Evolutionary conservation across 2,329 filamentous ascomycete genomes (phyloP).

Genomic region (Ascochyta fabae): DNA sequence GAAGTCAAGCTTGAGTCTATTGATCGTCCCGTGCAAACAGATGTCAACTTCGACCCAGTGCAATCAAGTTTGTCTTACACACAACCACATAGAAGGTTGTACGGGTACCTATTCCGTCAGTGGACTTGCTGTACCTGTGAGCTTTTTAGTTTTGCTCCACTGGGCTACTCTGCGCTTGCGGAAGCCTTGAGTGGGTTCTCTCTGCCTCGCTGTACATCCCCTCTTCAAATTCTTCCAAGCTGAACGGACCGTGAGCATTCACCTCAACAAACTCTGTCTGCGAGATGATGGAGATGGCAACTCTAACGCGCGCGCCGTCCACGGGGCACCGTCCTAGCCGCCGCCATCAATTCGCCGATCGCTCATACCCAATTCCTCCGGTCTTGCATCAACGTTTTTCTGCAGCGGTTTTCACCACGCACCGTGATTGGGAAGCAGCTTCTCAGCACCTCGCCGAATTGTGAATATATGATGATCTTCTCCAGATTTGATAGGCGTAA

Average conservation of each 20-base stretch:
- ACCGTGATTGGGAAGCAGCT: background rate
- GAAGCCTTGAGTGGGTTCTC: background rate
- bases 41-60: background rate
- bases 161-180: no score
- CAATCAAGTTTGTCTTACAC: background rate
- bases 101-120: background rate
- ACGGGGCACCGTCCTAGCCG: slow-evolving; percentile 14
- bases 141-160: background rate
- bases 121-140: background rate
- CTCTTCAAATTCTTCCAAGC: background rate
- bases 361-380: slow-evolving; percentile 4
- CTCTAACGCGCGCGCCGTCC: slow-evolving; percentile 10
- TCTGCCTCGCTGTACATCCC: background rate
- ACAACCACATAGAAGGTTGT: background rate
- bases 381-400: background rate
- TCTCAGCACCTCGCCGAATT: background rate
- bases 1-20: background rate
- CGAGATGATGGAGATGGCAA: slow-evolving; percentile 3
- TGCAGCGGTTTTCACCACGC: background rate
- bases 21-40: background rate
- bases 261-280: slow-evolving; percentile 9
- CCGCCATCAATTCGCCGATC: slow-evolving; percentile 14
- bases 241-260: background rate
- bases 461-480: slow-evolving; percentile 10
- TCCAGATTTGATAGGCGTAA: slow-evolving; percentile 8